phyloP scores from a whole-genome alignment of 805 yeast species.

The Zygotorulaspora chibaensis region DNA sequence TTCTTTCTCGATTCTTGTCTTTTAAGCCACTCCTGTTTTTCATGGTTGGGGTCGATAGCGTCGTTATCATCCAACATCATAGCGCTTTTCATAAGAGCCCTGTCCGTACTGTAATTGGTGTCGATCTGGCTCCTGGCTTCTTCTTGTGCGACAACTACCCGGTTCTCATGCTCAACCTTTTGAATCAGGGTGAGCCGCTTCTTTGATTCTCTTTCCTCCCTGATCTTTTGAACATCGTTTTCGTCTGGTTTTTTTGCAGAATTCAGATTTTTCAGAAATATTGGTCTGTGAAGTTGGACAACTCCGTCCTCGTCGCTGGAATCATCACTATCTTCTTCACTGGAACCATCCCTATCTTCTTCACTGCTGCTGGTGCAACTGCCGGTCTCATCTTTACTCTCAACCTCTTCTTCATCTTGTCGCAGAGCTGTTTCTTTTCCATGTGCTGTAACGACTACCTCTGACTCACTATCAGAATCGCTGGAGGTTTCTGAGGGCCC shows the following conservation, averaged over 20 bases:
- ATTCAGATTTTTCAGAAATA: slow-evolving; percentile 17
- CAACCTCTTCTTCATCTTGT: neutral
- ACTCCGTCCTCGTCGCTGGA: slow-evolving; percentile 23
- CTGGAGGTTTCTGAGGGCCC: too few species aligned
- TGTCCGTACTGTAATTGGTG: slow-evolving; percentile 25
- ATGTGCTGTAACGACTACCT: too few species aligned
- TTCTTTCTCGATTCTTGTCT: slow-evolving; percentile 22
- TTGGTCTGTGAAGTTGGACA: slow-evolving; percentile 26
- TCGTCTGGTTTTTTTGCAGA: neutral
- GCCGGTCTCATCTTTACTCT: neutral
- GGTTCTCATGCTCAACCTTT: slow-evolving; percentile 17
- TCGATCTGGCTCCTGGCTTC: slow-evolving; percentile 9
- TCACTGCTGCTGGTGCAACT: neutral
- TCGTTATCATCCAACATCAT: slow-evolving; percentile 29
- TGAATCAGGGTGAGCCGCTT: slow-evolving; percentile 6
- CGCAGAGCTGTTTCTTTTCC: neutral
- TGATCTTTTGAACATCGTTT: neutral
- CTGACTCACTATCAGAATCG: too few species aligned
- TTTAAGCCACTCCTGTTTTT: slow-evolving; percentile 21
- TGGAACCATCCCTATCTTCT: slow-evolving; percentile 5
- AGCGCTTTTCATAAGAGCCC: slow-evolving; percentile 21
- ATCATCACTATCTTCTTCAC: slow-evolving; percentile 9
- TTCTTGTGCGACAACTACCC: slow-evolving; percentile 10
- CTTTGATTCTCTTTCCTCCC: slow-evolving; percentile 5
- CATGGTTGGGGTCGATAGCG: slow-evolving; percentile 21